Evolutionary conservation across 2,329 filamentous ascomycete genomes (phyloP), one percentile per base, ranked within the genome.

Genomic region (Aspergillus hiratsukae): DNA sequence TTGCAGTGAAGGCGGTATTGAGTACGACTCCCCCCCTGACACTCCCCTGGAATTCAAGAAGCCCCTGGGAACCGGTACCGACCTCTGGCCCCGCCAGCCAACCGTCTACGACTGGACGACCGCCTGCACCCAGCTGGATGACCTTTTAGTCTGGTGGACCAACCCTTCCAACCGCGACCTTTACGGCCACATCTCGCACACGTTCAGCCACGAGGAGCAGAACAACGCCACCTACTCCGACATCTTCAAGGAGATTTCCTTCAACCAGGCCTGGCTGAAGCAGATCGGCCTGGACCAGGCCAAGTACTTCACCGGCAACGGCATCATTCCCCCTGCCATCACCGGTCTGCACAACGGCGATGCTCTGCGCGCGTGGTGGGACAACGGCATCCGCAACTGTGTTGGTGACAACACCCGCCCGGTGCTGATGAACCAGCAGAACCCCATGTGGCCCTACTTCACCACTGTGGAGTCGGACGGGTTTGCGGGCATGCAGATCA

Each of bases 291-390:
- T 86, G 55, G 72, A 75, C 55, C 60, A 69, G 23, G 78, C 78
- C 14, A 66, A 64, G 19, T 73, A 75, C 46, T 86, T 79, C 67
- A 85, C 81, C 27, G 59, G 72, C 2, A 76, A 78, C 41, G 83
- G 83, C 29, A 76, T 87, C 52, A 83, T 87, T 56, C 84, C 84
- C 2, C 84, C 84, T 0, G 83, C 83, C 37, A 87, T 87, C 58
- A 87, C 84, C 1, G 84, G 84, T 50, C 66, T 86, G 27, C 82
- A 86, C 72, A 87, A 87, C 61, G 83, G 81, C n/a, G 84, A 87
- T 68, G 83, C 78, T 10, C 79, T 87, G 49, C 71, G 72, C 52
- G 84, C 82, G 6, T 87, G 82, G 82, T 75, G 75, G 63, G 81
- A 84, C 48, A 82, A 82, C 56, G 83, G 83, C n/a, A 81, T 86